Percentiles rank a stretch among this genome's conserved stretches.
Evolutionary conservation across 1,284 basidiomycete genomes (phyloP).

Genomic region (Heterobasidion occidentale): DNA sequence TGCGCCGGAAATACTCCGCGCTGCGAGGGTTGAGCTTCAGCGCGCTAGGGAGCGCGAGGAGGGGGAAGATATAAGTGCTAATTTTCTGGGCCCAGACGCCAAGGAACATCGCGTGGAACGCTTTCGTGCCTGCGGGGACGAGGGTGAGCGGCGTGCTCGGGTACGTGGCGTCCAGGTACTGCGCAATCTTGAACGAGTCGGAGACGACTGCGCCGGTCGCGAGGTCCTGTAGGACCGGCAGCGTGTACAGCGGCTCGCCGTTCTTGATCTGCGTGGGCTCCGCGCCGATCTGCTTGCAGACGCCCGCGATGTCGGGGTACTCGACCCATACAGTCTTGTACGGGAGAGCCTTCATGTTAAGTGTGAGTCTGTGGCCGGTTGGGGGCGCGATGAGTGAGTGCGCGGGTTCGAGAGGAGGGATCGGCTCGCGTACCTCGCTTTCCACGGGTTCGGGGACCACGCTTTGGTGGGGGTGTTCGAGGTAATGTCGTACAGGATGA

Average conservation of each 20-base stretch:
- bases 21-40: constrained; percentile 22
- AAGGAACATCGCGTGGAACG: constrained; percentile 25
- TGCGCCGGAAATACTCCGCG: constrained; percentile 28
- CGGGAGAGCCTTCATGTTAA: constrained; percentile 26
- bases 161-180: constrained; percentile 27
- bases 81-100: constrained; percentile 11
- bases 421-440: constrained; percentile 13
- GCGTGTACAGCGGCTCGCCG: constrained; percentile 14
- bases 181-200: constrained; percentile 25
- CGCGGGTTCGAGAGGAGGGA: background rate
- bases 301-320: constrained; percentile 26
- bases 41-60: constrained; percentile 16
- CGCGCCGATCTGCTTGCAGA: constrained; percentile 20
- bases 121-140: constrained; percentile 16
- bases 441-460: constrained; percentile 18
- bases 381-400: background rate
- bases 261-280: constrained; percentile 14
- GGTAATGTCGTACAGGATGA: background rate
- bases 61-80: constrained; percentile 1
- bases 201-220: constrained; percentile 15
- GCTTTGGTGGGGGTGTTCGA: background rate
- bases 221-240: constrained; percentile 21
- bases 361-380: constrained; percentile 17
- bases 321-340: constrained; percentile 28
- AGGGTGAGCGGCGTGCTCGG: constrained; percentile 15